phyloP scores from a whole-genome alignment of 228 moss, liverwort and hornwort species.

The Sphagnum magellanicum region DNA sequence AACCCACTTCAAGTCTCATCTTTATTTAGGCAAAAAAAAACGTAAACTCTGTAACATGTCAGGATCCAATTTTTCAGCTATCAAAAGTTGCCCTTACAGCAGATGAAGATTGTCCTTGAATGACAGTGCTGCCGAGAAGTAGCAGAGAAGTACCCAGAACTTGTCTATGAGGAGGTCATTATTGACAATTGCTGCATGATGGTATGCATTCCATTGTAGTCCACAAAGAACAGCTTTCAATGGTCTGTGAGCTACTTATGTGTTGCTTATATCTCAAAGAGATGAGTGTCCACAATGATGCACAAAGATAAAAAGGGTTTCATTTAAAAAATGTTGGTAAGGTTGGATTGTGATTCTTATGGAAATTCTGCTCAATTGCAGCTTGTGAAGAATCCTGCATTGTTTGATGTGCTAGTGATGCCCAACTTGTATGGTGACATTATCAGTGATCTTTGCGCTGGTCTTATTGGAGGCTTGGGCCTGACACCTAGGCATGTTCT shows the following conservation, averaged over 20 bases:
- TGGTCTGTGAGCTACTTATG: neutral
- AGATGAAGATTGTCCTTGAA: neutral
- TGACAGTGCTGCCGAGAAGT: constrained; percentile 94
- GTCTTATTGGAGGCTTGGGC: constrained; percentile 79
- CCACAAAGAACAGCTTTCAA: too few species aligned
- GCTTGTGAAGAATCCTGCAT: constrained; percentile 85
- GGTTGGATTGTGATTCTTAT: too few species aligned
- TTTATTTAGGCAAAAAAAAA: too few species aligned
- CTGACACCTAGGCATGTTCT: constrained; percentile 70
- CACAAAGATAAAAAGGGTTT: too few species aligned
- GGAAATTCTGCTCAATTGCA: constrained; percentile 9
- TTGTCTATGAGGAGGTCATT: constrained; percentile 94
- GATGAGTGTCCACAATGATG: too few species aligned
- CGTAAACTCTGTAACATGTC: too few species aligned
- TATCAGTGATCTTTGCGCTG: constrained; percentile 88
- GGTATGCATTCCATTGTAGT: constrained; percentile 25
- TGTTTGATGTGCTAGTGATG: constrained; percentile 89
- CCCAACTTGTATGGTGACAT: constrained; percentile 93
- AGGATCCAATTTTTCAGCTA: too few species aligned
- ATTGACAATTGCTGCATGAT: constrained; percentile 99
- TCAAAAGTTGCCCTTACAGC: too few species aligned
- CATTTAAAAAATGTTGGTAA: too few species aligned
- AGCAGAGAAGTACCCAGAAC: constrained; percentile 67
- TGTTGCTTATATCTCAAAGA: neutral
- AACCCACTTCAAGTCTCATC: too few species aligned